Evolutionary conservation across 2,329 filamentous ascomycete species (phyloP).

Genomic region (Fusarium mexicanum): DNA sequence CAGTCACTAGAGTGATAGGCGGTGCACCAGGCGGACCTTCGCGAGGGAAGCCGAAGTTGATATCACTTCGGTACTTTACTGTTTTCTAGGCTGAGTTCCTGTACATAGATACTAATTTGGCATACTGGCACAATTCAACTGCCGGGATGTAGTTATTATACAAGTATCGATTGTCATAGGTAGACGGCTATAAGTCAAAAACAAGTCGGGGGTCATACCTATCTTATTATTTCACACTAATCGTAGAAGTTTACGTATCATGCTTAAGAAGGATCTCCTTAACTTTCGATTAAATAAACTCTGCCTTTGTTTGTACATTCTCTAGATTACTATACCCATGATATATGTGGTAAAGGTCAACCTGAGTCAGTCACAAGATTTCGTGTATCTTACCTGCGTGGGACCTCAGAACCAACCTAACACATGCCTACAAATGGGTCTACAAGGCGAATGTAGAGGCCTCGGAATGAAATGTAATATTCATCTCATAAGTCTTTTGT

Average conservation of each 20-base stretch:
- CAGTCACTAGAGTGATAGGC: too few species aligned
- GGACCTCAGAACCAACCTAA: background rate
- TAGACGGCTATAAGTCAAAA: too few species aligned
- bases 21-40: too few species aligned
- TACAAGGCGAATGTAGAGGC: background rate
- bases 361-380: background rate
- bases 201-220: background rate
- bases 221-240: background rate
- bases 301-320: background rate
- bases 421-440: background rate
- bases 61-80: too few species aligned
- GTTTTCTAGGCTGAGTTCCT: fast-evolving
- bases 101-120: fast-evolving
- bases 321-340: background rate
- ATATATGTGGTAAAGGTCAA: too few species aligned
- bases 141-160: background rate
- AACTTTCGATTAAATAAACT: fast-evolving
- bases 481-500: fast-evolving
- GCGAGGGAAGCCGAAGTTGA: background rate
- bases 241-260: background rate
- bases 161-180: background rate
- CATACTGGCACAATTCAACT: fast-evolving
- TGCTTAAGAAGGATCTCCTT: background rate
- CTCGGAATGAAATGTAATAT: fast-evolving
- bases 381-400: too few species aligned